Conservation (phyloP, 495 filamentous ascomycete species). For the Evansstolkia leycettana region DNA sequence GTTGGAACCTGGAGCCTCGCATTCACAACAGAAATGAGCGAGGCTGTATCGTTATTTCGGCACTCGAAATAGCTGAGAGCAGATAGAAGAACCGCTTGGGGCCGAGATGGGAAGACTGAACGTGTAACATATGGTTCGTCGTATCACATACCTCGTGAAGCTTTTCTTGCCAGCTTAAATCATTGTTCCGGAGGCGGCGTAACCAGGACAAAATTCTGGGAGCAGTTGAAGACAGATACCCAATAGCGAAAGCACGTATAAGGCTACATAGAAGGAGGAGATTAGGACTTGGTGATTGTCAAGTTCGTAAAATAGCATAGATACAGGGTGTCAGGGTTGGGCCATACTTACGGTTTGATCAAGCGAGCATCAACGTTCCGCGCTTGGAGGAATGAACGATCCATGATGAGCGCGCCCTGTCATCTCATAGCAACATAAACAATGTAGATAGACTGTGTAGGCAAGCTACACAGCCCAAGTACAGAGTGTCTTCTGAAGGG, state of each 20-base stretch:
- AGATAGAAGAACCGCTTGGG: too few relatives aligned
- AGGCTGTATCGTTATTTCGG: too few relatives aligned
- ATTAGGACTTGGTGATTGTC: too few relatives aligned
- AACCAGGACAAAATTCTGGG: constrained; percentile 52
- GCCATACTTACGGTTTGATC: constrained; percentile 18
- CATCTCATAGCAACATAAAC: constrained; percentile 12
- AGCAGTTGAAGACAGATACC: constrained; percentile 57
- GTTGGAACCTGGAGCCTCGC: too few relatives aligned
- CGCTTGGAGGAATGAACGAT: constrained; percentile 14
- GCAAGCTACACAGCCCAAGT: too few relatives aligned
- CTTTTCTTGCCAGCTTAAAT: constrained; percentile 27
- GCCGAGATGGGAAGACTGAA: too few relatives aligned
- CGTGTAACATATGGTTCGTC: not conserved
- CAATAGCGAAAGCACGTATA: constrained; percentile 61
- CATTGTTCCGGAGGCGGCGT: constrained; percentile 32
- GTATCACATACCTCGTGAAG: constrained; percentile 24
- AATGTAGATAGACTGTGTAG: not conserved
- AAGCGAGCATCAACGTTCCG: constrained; percentile 11
- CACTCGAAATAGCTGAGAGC: too few relatives aligned
- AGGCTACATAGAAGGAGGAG: constrained; percentile 33
- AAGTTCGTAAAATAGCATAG: not conserved
- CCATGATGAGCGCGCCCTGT: constrained; percentile 17
- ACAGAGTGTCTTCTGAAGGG: too few relatives aligned
- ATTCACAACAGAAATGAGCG: too few relatives aligned
- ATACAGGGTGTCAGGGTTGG: not conserved